Conservation (phyloP, 2,329 filamentous ascomycete genomes). For the Scleromitrula shiraiana region DNA sequence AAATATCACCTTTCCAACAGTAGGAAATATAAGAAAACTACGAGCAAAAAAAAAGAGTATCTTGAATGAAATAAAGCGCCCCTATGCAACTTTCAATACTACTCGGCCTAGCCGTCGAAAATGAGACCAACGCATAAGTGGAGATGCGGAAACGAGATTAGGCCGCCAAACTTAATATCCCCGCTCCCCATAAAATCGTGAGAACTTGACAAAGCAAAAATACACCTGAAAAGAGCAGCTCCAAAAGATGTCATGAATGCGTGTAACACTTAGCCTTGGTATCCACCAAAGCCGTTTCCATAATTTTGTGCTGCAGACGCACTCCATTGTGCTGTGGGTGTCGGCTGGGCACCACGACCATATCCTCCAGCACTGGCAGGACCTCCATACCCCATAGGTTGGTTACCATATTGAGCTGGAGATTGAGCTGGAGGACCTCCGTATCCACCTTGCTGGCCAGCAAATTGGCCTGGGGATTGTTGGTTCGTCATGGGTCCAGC, state of each 20-base stretch:
- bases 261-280: constrained; percentile 44
- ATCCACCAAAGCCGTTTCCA: constrained; percentile 54
- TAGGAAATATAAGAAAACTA: constrained; percentile 24
- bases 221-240: constrained; percentile 12
- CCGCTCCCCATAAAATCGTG: constrained; percentile 14
- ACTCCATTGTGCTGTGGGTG: constrained; percentile 31
- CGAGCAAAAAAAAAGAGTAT: constrained; percentile 23
- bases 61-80: constrained; percentile 23
- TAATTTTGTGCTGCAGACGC: constrained; percentile 53
- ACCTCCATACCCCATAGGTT: constrained; percentile 64
- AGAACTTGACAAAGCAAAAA: constrained; percentile 16
- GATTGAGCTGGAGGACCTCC: constrained; percentile 53
- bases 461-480: constrained; percentile 39
- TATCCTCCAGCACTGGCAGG: constrained; percentile 76
- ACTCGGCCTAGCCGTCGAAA: constrained; percentile 22
- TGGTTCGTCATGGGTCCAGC: constrained; percentile 32
- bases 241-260: constrained; percentile 9
- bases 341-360: constrained; percentile 58
- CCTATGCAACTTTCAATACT: constrained; percentile 26
- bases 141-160: constrained; percentile 21
- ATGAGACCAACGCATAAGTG: constrained; percentile 16
- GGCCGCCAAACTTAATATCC: constrained; percentile 23
- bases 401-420: constrained; percentile 54
- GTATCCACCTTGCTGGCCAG: constrained; percentile 61
- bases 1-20: constrained; percentile 27